Conservation (phyloP, 441 rosid species). For the Gossypium trilobum region DNA sequence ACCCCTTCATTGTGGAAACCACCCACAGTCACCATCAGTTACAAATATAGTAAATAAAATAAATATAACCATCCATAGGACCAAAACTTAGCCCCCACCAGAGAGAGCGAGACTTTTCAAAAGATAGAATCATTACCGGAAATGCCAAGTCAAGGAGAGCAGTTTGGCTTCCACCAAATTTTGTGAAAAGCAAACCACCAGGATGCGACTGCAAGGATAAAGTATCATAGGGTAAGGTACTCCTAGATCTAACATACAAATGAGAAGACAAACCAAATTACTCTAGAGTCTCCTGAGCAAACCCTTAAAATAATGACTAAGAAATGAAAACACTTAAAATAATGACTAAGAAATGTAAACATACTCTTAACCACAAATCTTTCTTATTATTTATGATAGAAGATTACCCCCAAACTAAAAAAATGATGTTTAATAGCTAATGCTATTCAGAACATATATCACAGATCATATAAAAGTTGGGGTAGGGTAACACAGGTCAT, state of each 20-base stretch:
- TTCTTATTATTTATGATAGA: neutral
- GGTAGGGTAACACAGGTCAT: neutral
- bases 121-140: constrained; percentile 41
- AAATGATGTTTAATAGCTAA: neutral
- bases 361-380: neutral
- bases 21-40: neutral
- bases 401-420: neutral
- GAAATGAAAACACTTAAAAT: neutral
- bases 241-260: neutral
- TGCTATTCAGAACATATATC: neutral
- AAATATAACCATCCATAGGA: neutral
- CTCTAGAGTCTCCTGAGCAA: constrained; percentile 12
- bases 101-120: neutral
- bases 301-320: neutral
- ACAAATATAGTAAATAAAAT: neutral
- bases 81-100: neutral
- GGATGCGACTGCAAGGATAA: constrained; percentile 66
- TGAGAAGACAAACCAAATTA: neutral
- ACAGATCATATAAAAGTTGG: neutral
- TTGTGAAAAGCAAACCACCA: constrained; percentile 72
- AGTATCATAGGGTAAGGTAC: constrained; percentile 7
- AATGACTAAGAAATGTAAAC: neutral
- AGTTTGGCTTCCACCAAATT: constrained; percentile 72
- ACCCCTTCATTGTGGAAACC: neutral
- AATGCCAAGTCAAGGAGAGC: constrained; percentile 82